Evolutionary conservation across 2,329 filamentous ascomycete species (phyloP), one percentile per base, ranked within the genome.

Genomic region (Chaetomium olivaceum): DNA sequence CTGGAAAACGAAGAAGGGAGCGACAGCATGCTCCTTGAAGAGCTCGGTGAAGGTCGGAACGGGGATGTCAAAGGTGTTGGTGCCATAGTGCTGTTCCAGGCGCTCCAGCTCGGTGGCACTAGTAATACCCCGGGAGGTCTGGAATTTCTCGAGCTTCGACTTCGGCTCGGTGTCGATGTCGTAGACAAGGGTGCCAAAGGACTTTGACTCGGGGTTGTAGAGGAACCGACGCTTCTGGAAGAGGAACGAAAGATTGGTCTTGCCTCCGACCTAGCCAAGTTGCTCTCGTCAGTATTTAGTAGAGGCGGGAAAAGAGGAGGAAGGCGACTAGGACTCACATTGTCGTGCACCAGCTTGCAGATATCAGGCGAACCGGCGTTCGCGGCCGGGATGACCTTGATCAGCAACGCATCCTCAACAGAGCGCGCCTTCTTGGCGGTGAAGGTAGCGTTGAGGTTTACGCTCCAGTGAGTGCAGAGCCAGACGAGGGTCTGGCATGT

Each of bases 1-100:
- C 83, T 99, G 95, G 81, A 99, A 99, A 69, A 99, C 93, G 80
- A 99, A 99, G 83, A 99, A 99, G 5, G 95, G 95, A 25, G 96
- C 96, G 25, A 99, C 96, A 27, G 96, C 94, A 78, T 99, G 96
- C 79, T 99, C 95, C 79, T 96, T 91, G 86, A 97, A 99, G 58
- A 99, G 86, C 80, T 99, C 95, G 60, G 90, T 88, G 73, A 99
- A 99, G 12, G 91, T 94, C 4, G 96, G 95, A 14, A 99, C 93
- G 7, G 96, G 95, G 61, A 99, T 99, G 75, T 99, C 95, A 76
- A 99, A 99, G 16, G 91, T 93, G 77, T 99, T 99, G 73, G 89
- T 85, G 73, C 95, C 95, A 84, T 98, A 99, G 80, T 99, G 91
- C 76, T 97, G 90, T 73, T 94, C 89, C 62, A 97, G 82, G 66